Conservation (phyloP, 495 filamentous ascomycete species). For the Wilcoxina mikolae region DNA sequence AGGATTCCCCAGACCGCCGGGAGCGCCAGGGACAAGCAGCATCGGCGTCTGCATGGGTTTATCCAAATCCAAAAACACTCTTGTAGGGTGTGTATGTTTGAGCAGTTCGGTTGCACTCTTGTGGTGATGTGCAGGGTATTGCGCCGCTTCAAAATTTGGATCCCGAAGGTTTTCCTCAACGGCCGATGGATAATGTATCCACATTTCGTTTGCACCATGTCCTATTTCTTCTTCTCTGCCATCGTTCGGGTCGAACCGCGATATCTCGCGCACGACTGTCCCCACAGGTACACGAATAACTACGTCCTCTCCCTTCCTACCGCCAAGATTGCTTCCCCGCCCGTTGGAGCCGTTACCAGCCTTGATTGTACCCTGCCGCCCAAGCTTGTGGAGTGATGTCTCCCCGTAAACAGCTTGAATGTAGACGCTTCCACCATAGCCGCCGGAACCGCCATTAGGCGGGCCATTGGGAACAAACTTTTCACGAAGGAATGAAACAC, state of each 20-base stretch:
- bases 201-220: constrained; percentile 46
- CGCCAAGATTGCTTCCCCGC: constrained; percentile 65
- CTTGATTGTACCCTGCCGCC: constrained; percentile 56
- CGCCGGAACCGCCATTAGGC: constrained; percentile 94
- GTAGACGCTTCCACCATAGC: constrained; percentile 78
- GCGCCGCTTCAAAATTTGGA: constrained; percentile 15
- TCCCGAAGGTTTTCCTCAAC: constrained; percentile 18
- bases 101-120: constrained; percentile 26
- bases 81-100: constrained; percentile 31
- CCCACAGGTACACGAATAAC: constrained; percentile 84
- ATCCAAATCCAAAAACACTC: constrained; percentile 70
- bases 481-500: constrained; percentile 82
- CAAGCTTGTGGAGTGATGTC: constrained; percentile 83
- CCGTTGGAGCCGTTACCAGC: constrained; percentile 73
- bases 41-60: constrained; percentile 66
- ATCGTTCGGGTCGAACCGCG: constrained; percentile 52
- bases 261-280: constrained; percentile 72
- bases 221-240: constrained; percentile 25
- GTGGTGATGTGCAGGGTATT: constrained; percentile 26
- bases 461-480: constrained; percentile 75
- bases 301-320: constrained; percentile 70
- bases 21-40: constrained; percentile 76
- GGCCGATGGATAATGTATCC: constrained; percentile 63
- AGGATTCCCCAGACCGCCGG: constrained; percentile 84
- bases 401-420: constrained; percentile 85